These are phyloP conservation scores for Dryadomyces quercivorus DNA, from an alignment of 2,329 filamentous ascomycete genomes.

Conservation along the genomic window DNA sequence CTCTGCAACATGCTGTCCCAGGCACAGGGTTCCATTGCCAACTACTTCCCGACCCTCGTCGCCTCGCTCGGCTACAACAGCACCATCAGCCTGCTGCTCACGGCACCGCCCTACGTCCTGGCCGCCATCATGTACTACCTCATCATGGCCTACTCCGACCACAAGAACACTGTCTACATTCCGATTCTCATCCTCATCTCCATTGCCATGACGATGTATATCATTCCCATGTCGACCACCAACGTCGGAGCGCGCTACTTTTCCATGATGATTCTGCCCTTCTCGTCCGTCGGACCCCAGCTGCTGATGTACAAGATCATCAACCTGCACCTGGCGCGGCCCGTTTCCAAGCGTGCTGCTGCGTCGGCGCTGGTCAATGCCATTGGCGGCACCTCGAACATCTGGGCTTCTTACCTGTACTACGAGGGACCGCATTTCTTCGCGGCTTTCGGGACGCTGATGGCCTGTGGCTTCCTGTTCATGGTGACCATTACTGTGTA, in stretches of 20 bases:
- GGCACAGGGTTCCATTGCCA: constrained; percentile 24
- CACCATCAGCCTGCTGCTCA: constrained; percentile 31
- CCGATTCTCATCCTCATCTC: constrained; percentile 22
- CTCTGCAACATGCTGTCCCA: constrained; percentile 18
- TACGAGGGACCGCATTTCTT: constrained; percentile 13
- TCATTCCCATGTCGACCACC: constrained; percentile 23
- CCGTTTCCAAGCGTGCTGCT: constrained; percentile 27
- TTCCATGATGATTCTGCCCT: constrained; percentile 28
- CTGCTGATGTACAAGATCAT: constrained; percentile 27
- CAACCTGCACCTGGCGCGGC: constrained; percentile 21
- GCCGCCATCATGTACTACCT: constrained; percentile 21
- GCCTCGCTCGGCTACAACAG: constrained; percentile 19
- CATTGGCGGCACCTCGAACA: constrained; percentile 22
- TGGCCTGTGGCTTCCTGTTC: constrained; percentile 13
- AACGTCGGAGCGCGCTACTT: constrained; percentile 28
- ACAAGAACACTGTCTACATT: constrained; percentile 22
- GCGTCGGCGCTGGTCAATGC: constrained; percentile 27
- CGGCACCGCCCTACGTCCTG: constrained; percentile 31
- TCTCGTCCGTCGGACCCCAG: constrained; percentile 26
- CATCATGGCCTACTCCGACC: constrained; percentile 20
- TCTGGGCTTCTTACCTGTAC: constrained; percentile 24
- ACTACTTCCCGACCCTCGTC: constrained; percentile 20
- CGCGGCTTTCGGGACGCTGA: constrained; percentile 13
- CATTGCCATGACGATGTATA: constrained; percentile 23
- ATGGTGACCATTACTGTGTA: constrained; percentile 14